Evolutionary conservation across 306 rosid genomes (phyloP), one percentile per base, ranked within the genome.

Genomic region (Potentilla sterilis): DNA sequence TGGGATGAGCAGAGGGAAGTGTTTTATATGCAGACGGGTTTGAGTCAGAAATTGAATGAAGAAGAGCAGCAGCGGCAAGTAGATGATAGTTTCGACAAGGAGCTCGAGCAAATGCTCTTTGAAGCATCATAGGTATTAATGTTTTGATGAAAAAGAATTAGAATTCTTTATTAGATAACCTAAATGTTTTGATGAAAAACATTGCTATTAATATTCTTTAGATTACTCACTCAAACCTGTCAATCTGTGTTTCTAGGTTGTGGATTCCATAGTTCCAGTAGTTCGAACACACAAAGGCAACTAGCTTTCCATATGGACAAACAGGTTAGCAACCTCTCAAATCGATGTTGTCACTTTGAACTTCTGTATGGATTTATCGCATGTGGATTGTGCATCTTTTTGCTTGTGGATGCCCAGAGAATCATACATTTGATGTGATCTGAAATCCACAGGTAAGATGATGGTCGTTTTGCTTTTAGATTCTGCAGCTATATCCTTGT

Each of bases 11-110:
- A 89, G 81, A 84, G 75, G 79, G 84, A 82, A 67, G 74, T 48
- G 40, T 87, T 93, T 65, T 78, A 77, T 80, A 69, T 80, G 75
- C 90, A 89, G 72, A 87, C 88, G 9, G 92, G 97, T 63, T 58
- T 83, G 19, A 77, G 22, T 73, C 82, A 46, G 63, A 77, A 65
- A 19, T 62, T 62, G 22, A 24, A 4, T 8, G 65, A 24, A 21
- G 65, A 74, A 14, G 67, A 32, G 67, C 49, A 47, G 11, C 65
- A 48, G 78, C 48, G 44, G 10, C 65, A 40, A 40, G 71, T 52
- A 34, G 71, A n/a, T 6, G 74, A 72, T 22, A 76, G 63, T 69
- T 80, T 83, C 19, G 84, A 72, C 16, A 41, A 44, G 49, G 83
- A 83, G 65, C 81, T 83, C 5, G 86, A 83, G 55, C 74, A 57